Base-by-base conservation (phyloP, 305 asterid genomes). In the Fraxinus floribunda region DNA sequence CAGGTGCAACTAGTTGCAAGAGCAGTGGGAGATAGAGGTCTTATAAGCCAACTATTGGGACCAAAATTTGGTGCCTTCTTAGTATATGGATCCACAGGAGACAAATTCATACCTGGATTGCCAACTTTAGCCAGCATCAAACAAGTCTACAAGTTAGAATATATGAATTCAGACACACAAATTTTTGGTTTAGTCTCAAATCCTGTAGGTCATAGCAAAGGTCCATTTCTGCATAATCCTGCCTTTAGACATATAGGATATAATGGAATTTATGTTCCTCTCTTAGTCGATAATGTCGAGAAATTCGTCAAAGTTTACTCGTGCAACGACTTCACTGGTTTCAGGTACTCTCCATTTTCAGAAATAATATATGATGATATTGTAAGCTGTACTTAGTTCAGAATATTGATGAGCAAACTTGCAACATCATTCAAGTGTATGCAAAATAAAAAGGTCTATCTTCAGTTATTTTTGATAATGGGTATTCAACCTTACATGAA, bases 191-290 rank as follows among this genome's bases (percentile, higher is more conserved):
- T 92, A 3, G 85, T 92, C 26, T 91, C 94, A 11, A 91, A 89
- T 83, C 94, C 94, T 1, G 97, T 92, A 7, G 89, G 88, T 24
- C 97, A 92, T 38, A 92, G 97, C 78, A 92, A 91, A 79, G 94
- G 94, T 32, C 97, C 94, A 36, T 91, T 89, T 71, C 87, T 92
- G 66, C 94, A 91, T 77, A 92, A 92, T 75, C 90, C 93, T 60
- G 92, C 93, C 15, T 91, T 92, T 80, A 85, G 94, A 39, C 86
- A 91, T 41, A 87, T 89, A 0, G 89, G 90, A 18, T 92, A 86
- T 71, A 88, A 92, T 68, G 97, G 97, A 26, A 89, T 91, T 55
- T 92, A 91, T 70, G 92, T 91, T 79, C 97, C 94, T 5, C 83
- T 92, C 73, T 86, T 92, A 3, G 94, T 92, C 60, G 94, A 92